A percentile compares a stretch with the other conserved stretches of the same genome.
Conservation (phyloP, 805 yeast species). For the Nakazawaea peltata region DNA sequence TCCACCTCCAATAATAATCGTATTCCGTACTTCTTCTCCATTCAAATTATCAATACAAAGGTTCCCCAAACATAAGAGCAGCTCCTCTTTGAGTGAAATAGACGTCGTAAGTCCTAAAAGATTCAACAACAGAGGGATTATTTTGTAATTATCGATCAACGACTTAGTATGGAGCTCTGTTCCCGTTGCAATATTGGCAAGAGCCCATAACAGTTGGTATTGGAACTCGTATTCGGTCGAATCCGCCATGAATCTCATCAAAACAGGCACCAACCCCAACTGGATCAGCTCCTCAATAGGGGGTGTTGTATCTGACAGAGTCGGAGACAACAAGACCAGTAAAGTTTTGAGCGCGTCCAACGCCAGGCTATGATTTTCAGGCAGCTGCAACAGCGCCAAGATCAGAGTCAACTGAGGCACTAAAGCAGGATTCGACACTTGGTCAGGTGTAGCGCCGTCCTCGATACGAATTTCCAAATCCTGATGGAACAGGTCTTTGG, state of each 20-base stretch:
- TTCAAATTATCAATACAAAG: slow-evolving; percentile 11
- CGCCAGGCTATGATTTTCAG: no score
- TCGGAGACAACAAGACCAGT: slow-evolving; percentile 5
- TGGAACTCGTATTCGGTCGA: slow-evolving; percentile 2
- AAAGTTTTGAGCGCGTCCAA: slow-evolving; percentile 2
- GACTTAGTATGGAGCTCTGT: slow-evolving; percentile 8
- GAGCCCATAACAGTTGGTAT: slow-evolving; percentile 9
- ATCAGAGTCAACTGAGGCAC: slow-evolving; percentile 7
- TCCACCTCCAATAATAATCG: slow-evolving; percentile 10
- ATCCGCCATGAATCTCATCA: slow-evolving; percentile 5
- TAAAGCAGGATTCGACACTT: slow-evolving; percentile 6
- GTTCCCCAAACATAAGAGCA: slow-evolving; percentile 8
- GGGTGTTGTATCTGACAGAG: slow-evolving; percentile 1
- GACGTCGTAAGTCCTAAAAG: slow-evolving; percentile 5
- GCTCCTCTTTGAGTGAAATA: slow-evolving; percentile 8
- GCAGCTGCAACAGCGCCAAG: background rate
- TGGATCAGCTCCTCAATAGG: slow-evolving; percentile 8
- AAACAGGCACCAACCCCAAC: slow-evolving; percentile 7
- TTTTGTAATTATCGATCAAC: slow-evolving; percentile 7
- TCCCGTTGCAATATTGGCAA: slow-evolving; percentile 8
- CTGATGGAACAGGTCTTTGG: background rate
- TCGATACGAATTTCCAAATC: slow-evolving; percentile 8
- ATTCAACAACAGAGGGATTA: slow-evolving; percentile 6
- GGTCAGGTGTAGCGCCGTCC: slow-evolving; percentile 1
- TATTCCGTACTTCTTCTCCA: slow-evolving; percentile 10